These are phyloP conservation scores for Pleurotus eryngii DNA, from an alignment of 768 basidiomycete species.

Conservation along the genomic window DNA sequence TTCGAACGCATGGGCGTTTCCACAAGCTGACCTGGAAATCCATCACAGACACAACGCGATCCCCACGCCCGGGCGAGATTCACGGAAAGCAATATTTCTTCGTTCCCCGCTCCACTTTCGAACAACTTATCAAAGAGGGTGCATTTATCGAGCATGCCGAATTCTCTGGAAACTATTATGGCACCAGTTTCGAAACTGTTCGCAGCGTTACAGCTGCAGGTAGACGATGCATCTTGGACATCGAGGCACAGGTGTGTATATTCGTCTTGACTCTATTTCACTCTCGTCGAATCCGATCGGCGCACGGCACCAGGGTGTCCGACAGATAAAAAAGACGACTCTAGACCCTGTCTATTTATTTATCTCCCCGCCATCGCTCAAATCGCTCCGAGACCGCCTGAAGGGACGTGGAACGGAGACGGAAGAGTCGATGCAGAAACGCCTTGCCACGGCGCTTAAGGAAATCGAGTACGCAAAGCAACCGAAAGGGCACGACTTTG, in stretches of 20 bases:
- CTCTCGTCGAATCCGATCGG: no score
- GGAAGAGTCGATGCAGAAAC: conserved; percentile 64
- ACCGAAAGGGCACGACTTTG: conserved; percentile 68
- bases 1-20: neutral
- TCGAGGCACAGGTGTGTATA: conserved; percentile 82
- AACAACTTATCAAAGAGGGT: conserved; percentile 56
- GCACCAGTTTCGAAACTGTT: conserved; percentile 83
- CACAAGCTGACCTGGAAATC: conserved; percentile 11
- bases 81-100: conserved; percentile 90
- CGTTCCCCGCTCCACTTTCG: conserved; percentile 68
- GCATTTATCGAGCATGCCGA: conserved; percentile 95
- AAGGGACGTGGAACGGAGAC: conserved; percentile 82
- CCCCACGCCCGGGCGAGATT: conserved; percentile 76
- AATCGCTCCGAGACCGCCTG: conserved; percentile 67
- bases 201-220: conserved; percentile 62
- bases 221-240: conserved; percentile 88
- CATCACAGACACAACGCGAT: conserved; percentile 80
- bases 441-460: conserved; percentile 71
- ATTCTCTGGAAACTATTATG: conserved; percentile 90
- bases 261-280: neutral
- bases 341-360: conserved; percentile 89
- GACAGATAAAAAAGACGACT: conserved; percentile 80
- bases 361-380: conserved; percentile 82
- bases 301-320: conserved; percentile 65
- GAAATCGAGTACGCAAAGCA: conserved; percentile 86